A percentile compares a stretch with the other conserved stretches of the same genome.
Evolutionary conservation across 345 rosid species (phyloP).

Genomic region (Moricandia arvensis): DNA sequence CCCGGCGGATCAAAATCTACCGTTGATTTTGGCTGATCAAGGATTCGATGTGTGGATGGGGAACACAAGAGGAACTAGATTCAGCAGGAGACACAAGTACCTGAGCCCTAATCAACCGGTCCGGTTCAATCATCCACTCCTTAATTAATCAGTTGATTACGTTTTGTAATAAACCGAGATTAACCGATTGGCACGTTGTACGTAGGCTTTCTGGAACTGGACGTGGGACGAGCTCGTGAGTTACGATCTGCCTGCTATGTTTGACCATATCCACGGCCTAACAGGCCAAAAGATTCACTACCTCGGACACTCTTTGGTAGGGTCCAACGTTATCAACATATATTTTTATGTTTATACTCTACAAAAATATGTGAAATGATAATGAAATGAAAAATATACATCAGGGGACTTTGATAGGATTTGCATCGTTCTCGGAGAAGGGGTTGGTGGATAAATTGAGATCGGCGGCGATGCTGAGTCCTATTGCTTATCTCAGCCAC

Average conservation of each 20-base stretch:
- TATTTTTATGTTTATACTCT: background rate
- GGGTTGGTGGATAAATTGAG: constrained; percentile 53
- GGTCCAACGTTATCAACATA: constrained; percentile 16
- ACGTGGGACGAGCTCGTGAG: constrained; percentile 86
- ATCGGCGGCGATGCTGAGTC: constrained; percentile 80
- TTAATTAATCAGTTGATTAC: too few relatives aligned
- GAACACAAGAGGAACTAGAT: constrained; percentile 82
- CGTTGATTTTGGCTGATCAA: constrained; percentile 73
- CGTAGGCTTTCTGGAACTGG: constrained; percentile 88
- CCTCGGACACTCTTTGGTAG: constrained; percentile 91
- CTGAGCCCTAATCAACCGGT: constrained; percentile 55
- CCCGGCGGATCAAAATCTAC: constrained; percentile 76
- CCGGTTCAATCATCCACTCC: background rate
- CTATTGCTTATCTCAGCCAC: constrained; percentile 86
- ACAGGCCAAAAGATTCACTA: constrained; percentile 78
- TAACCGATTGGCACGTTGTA: background rate
- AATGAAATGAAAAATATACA: background rate
- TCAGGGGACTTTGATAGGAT: constrained; percentile 80
- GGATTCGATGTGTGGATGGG: constrained; percentile 98
- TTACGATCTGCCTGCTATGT: constrained; percentile 73
- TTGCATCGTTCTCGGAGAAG: constrained; percentile 80
- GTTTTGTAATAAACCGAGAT: background rate
- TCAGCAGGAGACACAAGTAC: constrained; percentile 58
- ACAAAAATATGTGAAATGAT: background rate
- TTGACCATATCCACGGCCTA: constrained; percentile 50